A percentile compares a stretch with the other conserved stretches of the same genome.
These are phyloP conservation scores for Cenchrus fungigraminus DNA, from an alignment of 176 grass and related monocot genomes.

Conservation along the genomic window DNA sequence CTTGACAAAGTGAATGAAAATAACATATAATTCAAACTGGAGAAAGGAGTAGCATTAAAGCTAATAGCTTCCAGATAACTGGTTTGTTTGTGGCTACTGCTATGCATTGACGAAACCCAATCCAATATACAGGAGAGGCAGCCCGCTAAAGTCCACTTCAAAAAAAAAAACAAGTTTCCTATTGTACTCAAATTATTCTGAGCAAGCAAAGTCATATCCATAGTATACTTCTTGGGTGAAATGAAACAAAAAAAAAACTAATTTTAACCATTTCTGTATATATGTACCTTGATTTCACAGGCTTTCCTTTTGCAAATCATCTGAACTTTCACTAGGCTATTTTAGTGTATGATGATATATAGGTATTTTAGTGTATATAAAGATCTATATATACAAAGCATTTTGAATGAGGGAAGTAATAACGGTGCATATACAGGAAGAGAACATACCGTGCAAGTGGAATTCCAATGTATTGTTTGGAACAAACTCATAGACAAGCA, in stretches of 20 bases:
- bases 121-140: neutral
- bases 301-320: neutral
- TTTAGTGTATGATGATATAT: neutral
- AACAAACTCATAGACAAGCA: conserved; percentile 89
- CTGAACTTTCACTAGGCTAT: conserved; percentile 2
- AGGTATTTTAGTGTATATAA: neutral
- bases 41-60: conserved; percentile 7
- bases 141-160: neutral
- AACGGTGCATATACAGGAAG: neutral
- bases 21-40: neutral
- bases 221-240: neutral
- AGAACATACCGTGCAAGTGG: conserved; percentile 69
- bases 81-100: conserved; percentile 16
- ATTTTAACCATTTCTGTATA: neutral
- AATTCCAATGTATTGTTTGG: conserved; percentile 74
- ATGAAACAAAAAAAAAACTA: neutral
- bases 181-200: neutral
- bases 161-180: neutral
- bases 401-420: neutral
- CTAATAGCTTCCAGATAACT: neutral
- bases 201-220: conserved; percentile 1
- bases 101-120: neutral
- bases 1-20: neutral
- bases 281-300: neutral
- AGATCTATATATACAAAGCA: neutral